Conservation (phyloP, 345 rosid genomes). For the Rubroshorea leprosula region DNA sequence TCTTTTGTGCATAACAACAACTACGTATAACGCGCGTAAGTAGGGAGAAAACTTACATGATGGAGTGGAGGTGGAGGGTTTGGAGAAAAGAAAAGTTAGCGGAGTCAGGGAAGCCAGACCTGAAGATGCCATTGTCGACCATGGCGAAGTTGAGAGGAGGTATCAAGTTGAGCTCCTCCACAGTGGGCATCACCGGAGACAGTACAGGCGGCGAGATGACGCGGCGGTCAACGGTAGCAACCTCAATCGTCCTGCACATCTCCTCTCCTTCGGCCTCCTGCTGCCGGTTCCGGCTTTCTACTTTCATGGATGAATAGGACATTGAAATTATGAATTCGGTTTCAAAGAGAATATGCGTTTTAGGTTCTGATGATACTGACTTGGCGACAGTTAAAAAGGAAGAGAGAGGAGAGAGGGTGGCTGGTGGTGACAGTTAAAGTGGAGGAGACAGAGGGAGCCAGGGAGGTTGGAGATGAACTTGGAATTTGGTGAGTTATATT, state of each 20-base stretch:
- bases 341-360: conserved; percentile 18
- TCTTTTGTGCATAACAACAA: not conserved
- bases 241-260: conserved; percentile 48
- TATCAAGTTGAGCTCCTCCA: conserved; percentile 38
- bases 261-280: conserved; percentile 1
- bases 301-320: conserved; percentile 12
- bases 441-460: no score
- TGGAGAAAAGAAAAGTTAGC: conserved; percentile 84
- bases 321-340: not conserved
- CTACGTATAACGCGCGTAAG: conserved; percentile 5
- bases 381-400: no score
- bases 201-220: conserved; percentile 20
- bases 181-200: conserved; percentile 20
- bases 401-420: no score
- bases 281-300: conserved; percentile 15
- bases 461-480: no score
- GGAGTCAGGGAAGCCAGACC: conserved; percentile 93
- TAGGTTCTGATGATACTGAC: conserved; percentile 4
- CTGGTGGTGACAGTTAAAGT: no score
- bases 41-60: conserved; percentile 53
- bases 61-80: conserved; percentile 85
- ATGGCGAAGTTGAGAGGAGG: conserved; percentile 92
- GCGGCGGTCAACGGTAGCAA: conserved; percentile 45
- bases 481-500: no score
- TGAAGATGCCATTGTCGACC: conserved; percentile 91